A percentile compares a stretch with the other conserved stretches of the same genome.
Evolutionary conservation across 768 basidiomycete genomes (phyloP).

Genomic region (Tephrocybe rancida): DNA sequence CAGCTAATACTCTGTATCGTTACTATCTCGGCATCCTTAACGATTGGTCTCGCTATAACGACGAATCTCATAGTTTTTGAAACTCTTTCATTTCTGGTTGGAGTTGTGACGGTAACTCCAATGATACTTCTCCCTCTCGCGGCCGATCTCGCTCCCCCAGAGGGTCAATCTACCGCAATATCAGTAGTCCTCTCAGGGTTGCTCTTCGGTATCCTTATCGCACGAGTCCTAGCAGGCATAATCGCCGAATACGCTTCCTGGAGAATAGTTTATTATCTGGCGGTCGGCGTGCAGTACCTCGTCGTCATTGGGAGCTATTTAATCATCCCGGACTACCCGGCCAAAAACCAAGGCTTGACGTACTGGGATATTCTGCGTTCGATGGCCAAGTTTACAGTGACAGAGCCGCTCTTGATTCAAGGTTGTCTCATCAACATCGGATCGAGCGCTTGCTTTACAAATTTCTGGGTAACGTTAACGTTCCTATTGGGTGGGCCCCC

Average conservation of each 20-base stretch:
- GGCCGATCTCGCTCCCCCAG: constrained; percentile 77
- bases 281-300: constrained; percentile 65
- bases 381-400: constrained; percentile 75
- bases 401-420: constrained; percentile 79
- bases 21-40: constrained; percentile 52
- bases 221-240: constrained; percentile 72
- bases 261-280: constrained; percentile 76
- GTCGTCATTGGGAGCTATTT: constrained; percentile 62
- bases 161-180: constrained; percentile 70
- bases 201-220: constrained; percentile 70
- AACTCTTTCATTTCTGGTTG: constrained; percentile 67
- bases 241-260: constrained; percentile 72
- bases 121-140: constrained; percentile 77
- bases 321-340: constrained; percentile 78
- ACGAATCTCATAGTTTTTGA: constrained; percentile 60
- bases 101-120: constrained; percentile 66
- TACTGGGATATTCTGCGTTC: constrained; percentile 70
- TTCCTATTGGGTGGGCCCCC: constrained; percentile 77
- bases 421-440: constrained; percentile 58
- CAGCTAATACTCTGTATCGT: constrained; percentile 67
- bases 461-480: constrained; percentile 74
- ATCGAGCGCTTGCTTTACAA: constrained; percentile 56
- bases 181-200: constrained; percentile 70
- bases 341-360: constrained; percentile 63
- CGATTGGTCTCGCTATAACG: constrained; percentile 72